Evolutionary conservation across 2,329 filamentous ascomycete genomes (phyloP), one percentile per base, ranked within the genome.

Genomic region (Paraphoma chrysanthemicola): DNA sequence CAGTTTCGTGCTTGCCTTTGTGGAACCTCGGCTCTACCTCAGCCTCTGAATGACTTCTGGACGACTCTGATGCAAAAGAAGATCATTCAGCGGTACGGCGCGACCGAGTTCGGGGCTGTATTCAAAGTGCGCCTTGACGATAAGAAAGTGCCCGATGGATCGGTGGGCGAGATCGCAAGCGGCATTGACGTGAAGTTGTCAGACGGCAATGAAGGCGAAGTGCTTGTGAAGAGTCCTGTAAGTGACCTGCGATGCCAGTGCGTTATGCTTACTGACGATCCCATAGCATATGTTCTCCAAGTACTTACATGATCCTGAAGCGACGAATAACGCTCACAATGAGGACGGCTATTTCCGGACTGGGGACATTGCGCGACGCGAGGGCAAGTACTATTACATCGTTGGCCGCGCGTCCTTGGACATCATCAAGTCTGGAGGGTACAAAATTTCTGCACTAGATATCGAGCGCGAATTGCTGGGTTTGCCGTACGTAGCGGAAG

Each of bases 391-490:
- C 57, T 85, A 84, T 63, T 85, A 76, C 38, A 85, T 86, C 51
- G 75, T 84, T 51, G 83, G 83, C 8, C 78, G 83, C 10, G 82
- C 80, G 9, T 82, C 79, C 16, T 76, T 83, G 6, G 83, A 85
- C 59, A 77, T 86, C 31, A 84, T 86, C 67, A 85, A 86, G 59
- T 81, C 80, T 0, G 82, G 83, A 14, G 83, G 83, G 0, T 85
- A 85, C 62, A 85, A 85, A 69, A 81, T 85, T 36, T 83, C 80
- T 0, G 83, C 83, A 0, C 69, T 85, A 10, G 83, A 85, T 48
- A 81, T 85, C 30, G 83, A 85, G 66, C 76, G 83, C 16, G 82
- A 85, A 58, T 78, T 85, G 60, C 73, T 85, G 23, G 76, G 77
- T 0, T 62, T 85, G 50, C 75, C 79, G 1, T 79, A 80, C 31